A percentile compares a stretch with the other conserved stretches of the same genome.
Evolutionary conservation across 2,329 filamentous ascomycete species (phyloP).

Genomic region (Claviceps sp.): DNA sequence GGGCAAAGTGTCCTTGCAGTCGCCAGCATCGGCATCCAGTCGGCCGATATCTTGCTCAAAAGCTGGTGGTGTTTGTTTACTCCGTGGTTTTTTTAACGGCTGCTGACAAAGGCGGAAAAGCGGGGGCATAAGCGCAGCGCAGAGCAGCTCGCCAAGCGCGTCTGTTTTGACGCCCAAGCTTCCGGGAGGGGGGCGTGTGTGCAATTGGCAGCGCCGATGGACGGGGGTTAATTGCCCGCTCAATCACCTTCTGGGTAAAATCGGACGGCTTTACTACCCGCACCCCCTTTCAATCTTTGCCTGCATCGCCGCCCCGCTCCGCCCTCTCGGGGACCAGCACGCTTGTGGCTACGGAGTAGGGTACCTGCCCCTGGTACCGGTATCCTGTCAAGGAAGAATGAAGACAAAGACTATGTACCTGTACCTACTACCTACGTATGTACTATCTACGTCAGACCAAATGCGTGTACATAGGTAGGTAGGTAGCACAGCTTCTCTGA

Average conservation of each 20-base stretch:
- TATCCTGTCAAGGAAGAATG: no score
- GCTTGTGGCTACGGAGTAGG: neutral
- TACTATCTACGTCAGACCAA: no score
- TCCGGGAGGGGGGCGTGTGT: neutral
- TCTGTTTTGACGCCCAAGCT: neutral
- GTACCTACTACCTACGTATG: no score
- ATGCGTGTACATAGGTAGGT: no score
- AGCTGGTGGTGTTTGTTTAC: neutral
- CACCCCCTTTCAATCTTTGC: neutral
- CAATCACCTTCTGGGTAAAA: neutral
- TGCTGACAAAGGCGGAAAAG: slow-evolving; percentile 2
- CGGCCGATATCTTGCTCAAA: neutral
- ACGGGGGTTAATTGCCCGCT: neutral
- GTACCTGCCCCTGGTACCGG: no score
- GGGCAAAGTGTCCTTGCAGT: neutral
- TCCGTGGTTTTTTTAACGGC: neutral
- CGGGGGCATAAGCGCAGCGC: slow-evolving; percentile 1
- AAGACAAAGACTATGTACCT: no score
- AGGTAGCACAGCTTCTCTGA: no score
- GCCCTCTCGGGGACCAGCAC: neutral
- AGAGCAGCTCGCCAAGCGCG: slow-evolving; percentile 3
- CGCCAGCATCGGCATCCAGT: neutral
- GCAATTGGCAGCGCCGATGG: neutral
- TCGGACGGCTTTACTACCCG: neutral
- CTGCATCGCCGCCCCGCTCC: neutral